Evolutionary conservation across 495 filamentous ascomycete species (phyloP).

Genomic region (Penicillium parvum): DNA sequence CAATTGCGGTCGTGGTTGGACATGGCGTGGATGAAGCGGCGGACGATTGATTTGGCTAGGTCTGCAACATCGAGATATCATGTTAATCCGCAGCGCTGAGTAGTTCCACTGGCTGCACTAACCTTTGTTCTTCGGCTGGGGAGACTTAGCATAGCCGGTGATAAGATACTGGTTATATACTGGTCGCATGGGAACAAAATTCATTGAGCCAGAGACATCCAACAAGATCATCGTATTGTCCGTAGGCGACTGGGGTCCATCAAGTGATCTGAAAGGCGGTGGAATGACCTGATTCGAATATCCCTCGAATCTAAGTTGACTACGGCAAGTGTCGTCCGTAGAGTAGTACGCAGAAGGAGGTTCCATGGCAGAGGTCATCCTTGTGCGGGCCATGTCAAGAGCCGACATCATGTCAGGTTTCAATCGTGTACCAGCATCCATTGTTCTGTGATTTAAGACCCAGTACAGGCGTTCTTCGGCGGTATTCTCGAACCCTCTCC

Average conservation of each 20-base stretch:
- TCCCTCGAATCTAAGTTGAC: slow-evolving; percentile 33
- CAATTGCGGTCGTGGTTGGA: slow-evolving; percentile 37
- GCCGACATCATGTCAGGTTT: slow-evolving; percentile 43
- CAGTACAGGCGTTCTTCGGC: slow-evolving; percentile 48
- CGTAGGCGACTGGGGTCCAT: slow-evolving; percentile 29
- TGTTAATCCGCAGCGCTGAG: too few species aligned
- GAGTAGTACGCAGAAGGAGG: slow-evolving; percentile 37
- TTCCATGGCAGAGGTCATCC: slow-evolving; percentile 40
- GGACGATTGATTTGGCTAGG: slow-evolving; percentile 39
- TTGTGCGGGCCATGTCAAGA: slow-evolving; percentile 35
- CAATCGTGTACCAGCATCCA: slow-evolving; percentile 22
- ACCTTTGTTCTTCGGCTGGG: slow-evolving; percentile 47
- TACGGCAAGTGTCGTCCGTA: slow-evolving; percentile 36
- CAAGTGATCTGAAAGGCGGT: slow-evolving; percentile 29
- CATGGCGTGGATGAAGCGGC: slow-evolving; percentile 43
- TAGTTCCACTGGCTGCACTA: neutral
- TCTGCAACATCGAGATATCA: slow-evolving; percentile 20
- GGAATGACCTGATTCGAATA: slow-evolving; percentile 46
- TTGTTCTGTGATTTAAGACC: slow-evolving; percentile 43
- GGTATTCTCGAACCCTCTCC: slow-evolving; percentile 45
- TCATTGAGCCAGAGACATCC: slow-evolving; percentile 45
- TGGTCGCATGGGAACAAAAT: slow-evolving; percentile 38
- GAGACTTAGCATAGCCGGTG: slow-evolving; percentile 29
- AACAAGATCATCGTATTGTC: slow-evolving; percentile 47
- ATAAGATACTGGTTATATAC: slow-evolving; percentile 42